phyloP scores from a whole-genome alignment of 1,284 basidiomycete genomes.

The Marasmius sp. region DNA sequence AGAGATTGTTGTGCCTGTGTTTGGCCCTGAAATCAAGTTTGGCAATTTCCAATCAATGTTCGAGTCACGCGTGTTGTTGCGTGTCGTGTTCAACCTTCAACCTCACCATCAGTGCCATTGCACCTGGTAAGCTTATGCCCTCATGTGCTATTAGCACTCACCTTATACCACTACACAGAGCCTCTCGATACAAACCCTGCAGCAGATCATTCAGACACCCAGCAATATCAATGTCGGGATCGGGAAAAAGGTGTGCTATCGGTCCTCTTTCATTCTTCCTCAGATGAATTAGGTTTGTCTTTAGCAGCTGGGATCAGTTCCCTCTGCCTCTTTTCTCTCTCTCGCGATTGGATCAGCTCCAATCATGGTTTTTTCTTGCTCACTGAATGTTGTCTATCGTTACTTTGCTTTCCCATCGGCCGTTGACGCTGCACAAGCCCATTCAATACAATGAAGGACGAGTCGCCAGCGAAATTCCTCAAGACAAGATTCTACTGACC shows the following conservation, averaged over 20 bases:
- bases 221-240: too few species aligned
- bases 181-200: too few species aligned
- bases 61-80: not conserved
- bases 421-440: not conserved
- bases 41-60: not conserved
- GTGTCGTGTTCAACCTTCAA: not conserved
- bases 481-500: not conserved
- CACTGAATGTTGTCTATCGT: not conserved
- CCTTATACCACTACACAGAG: too few species aligned
- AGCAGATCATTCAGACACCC: too few species aligned
- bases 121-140: not conserved
- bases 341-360: not conserved
- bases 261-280: not conserved
- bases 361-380: not conserved
- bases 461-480: not conserved
- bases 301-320: not conserved
- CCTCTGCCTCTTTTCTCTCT: not conserved
- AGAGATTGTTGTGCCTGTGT: not conserved
- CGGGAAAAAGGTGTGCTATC: too few species aligned
- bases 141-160: too few species aligned
- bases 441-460: not conserved
- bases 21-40: not conserved
- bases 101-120: not conserved
- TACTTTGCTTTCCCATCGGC: not conserved
- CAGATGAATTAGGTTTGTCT: not conserved